A percentile compares a stretch with the other conserved stretches of the same genome.
These are phyloP conservation scores for Lumnitzera racemosa DNA, from an alignment of 345 rosid species.

Conservation along the genomic window DNA sequence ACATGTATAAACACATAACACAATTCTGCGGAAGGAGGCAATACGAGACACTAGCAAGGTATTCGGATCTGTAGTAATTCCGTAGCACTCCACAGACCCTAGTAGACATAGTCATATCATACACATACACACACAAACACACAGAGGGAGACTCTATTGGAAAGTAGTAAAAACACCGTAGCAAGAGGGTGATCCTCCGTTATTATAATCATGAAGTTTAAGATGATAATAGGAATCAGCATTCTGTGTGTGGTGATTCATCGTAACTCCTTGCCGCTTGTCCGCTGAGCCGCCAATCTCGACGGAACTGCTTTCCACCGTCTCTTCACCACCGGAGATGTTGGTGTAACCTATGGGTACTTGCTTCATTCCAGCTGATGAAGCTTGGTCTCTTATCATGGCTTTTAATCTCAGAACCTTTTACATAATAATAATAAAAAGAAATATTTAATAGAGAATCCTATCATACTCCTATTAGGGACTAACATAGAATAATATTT, in stretches of 20 bases:
- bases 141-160: no score
- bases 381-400: slow-evolving; percentile 37
- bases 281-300: slow-evolving; percentile 14
- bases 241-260: slow-evolving; percentile 10
- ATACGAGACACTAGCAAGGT: no score
- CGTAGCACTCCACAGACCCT: no score
- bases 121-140: no score
- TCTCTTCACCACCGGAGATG: slow-evolving; percentile 57
- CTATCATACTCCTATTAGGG: no score
- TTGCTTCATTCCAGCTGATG: slow-evolving; percentile 23
- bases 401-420: slow-evolving; percentile 55
- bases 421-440: not conserved
- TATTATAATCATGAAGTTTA: slow-evolving; percentile 30
- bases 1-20: no score
- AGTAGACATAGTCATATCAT: no score
- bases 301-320: slow-evolving; percentile 46
- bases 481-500: no score
- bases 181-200: slow-evolving; percentile 23
- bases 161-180: not conserved
- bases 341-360: slow-evolving; percentile 37
- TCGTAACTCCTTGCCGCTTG: slow-evolving; percentile 4
- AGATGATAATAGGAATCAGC: slow-evolving; percentile 27
- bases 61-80: no score
- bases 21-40: no score
- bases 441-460: not conserved